phyloP scores from a whole-genome alignment of 805 yeast species.

The Yamadazyma laniorum region DNA sequence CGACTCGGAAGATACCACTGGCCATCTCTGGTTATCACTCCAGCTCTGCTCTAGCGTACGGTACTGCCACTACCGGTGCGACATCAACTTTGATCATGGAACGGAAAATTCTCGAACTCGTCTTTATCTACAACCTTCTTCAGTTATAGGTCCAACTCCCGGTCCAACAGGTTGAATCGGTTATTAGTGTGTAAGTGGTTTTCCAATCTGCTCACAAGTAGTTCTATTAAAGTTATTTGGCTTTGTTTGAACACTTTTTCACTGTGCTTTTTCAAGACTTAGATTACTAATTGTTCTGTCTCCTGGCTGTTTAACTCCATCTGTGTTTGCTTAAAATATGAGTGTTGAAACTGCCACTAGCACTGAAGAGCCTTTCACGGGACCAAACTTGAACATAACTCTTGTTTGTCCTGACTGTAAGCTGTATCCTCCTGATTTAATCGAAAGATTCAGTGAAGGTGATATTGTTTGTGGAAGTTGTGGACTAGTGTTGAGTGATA shows the following conservation, averaged over 20 bases:
- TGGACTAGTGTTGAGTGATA: slow-evolving; percentile 88
- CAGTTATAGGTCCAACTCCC: neutral
- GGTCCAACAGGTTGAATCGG: neutral
- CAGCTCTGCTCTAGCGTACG: too few species aligned
- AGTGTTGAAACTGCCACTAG: slow-evolving; percentile 7
- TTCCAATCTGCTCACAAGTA: too few species aligned
- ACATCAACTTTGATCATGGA: too few species aligned
- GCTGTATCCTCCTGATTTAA: slow-evolving; percentile 90
- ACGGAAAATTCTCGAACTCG: too few species aligned
- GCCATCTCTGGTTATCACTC: too few species aligned
- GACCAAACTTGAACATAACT: slow-evolving; percentile 84
- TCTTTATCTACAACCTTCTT: neutral
- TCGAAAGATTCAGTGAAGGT: slow-evolving; percentile 94
- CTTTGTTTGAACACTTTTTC: neutral
- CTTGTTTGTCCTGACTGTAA: slow-evolving; percentile 95
- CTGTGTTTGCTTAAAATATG: slow-evolving; percentile 1
- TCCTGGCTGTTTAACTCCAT: too few species aligned
- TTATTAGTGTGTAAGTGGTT: neutral
- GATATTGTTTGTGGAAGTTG: slow-evolving; percentile 98
- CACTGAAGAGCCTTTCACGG: slow-evolving; percentile 38
- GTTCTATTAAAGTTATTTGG: neutral
- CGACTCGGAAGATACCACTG: too few species aligned
- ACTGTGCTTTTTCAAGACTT: too few species aligned
- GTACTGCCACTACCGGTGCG: too few species aligned
- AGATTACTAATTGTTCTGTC: neutral